Conservation (phyloP, 148 eudicot species). For the Chenopodium suecicum region DNA sequence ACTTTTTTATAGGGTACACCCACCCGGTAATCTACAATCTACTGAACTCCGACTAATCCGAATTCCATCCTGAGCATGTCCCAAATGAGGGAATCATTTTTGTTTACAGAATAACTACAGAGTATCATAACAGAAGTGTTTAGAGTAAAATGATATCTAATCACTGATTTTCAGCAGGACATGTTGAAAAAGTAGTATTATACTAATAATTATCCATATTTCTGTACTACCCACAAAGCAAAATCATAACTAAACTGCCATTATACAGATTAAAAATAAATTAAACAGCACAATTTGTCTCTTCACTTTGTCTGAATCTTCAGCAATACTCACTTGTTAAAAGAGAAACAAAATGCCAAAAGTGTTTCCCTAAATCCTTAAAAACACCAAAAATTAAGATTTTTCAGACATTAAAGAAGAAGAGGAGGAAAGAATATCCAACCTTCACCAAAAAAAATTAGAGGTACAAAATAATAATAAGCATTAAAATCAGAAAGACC, state of each 20-base stretch:
- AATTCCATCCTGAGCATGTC: no score
- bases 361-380: constrained; percentile 27
- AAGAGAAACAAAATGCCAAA: constrained; percentile 23
- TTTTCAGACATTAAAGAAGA: constrained; percentile 11
- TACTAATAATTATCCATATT: constrained; percentile 19
- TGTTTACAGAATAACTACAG: not conserved
- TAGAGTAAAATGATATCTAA: constrained; percentile 15
- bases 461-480: not conserved
- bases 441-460: not conserved
- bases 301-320: constrained; percentile 37
- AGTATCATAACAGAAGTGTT: not conserved
- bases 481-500: not conserved
- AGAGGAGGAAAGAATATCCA: not conserved
- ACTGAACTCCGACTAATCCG: no score
- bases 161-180: constrained; percentile 17
- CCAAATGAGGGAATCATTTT: not conserved
- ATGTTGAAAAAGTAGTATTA: constrained; percentile 22
- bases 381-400: constrained; percentile 23
- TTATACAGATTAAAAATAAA: constrained; percentile 18
- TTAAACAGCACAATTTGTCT: constrained; percentile 34
- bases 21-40: no score
- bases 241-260: constrained; percentile 27
- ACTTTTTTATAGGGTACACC: not conserved
- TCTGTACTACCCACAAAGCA: constrained; percentile 30
- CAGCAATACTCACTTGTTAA: constrained; percentile 32